These are phyloP conservation scores for Wickerhamiella shivajii DNA, from an alignment of 805 yeast genomes.

Conservation along the genomic window DNA sequence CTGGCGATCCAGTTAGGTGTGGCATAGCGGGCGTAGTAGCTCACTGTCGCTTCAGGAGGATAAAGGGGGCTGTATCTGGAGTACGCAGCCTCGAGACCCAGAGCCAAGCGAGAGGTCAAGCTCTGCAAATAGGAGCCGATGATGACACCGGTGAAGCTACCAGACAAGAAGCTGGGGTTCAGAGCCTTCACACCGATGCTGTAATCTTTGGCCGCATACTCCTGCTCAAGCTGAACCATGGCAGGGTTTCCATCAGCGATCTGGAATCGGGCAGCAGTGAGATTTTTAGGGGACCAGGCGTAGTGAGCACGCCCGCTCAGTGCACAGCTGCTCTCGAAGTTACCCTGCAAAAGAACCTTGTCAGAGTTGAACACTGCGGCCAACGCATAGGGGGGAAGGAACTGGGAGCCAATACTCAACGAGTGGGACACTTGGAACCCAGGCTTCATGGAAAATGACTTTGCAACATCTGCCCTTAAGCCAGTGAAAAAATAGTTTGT, in stretches of 20 bases:
- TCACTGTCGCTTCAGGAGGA: conserved; percentile 84
- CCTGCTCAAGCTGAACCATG: conserved; percentile 94
- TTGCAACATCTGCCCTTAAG: conserved; percentile 87
- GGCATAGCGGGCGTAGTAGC: conserved; percentile 81
- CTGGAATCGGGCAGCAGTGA: conserved; percentile 78
- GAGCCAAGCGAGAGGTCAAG: conserved; percentile 63
- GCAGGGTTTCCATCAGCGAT: conserved; percentile 78
- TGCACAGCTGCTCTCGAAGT: conserved; percentile 72
- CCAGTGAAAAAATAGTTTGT: conserved; percentile 88
- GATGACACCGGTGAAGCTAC: conserved; percentile 77
- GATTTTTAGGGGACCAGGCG: conserved; percentile 69
- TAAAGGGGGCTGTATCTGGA: conserved; percentile 47
- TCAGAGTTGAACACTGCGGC: conserved; percentile 82
- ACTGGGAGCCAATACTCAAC: conserved; percentile 72
- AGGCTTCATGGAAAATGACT: conserved; percentile 80
- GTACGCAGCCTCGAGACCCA: conserved; percentile 89
- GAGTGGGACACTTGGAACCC: conserved; percentile 95
- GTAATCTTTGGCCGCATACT: conserved; percentile 78
- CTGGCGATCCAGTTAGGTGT: conserved; percentile 85
- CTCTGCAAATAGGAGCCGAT: conserved; percentile 87
- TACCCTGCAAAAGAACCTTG: conserved; percentile 76
- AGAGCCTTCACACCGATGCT: conserved; percentile 79
- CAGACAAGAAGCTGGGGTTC: conserved; percentile 70
- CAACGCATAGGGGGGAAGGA: conserved; percentile 81
- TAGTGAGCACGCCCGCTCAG: conserved; percentile 81